Conservation (phyloP, 257 asterid species). For the Plantago ovata region DNA sequence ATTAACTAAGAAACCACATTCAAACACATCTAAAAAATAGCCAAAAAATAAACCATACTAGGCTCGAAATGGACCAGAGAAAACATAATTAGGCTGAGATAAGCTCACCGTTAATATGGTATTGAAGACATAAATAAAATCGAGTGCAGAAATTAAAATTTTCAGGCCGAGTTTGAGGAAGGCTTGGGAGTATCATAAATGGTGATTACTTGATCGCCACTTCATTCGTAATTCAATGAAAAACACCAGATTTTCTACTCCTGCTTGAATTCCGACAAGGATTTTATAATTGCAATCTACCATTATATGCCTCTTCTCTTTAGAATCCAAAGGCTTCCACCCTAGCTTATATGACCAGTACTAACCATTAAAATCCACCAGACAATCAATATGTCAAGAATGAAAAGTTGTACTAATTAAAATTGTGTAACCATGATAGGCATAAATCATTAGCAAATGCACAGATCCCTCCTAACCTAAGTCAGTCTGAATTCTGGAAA, state of each 20-base stretch:
- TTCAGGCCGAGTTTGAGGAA: background rate
- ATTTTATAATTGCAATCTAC: background rate
- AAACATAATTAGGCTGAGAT: no score
- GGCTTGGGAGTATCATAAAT: background rate
- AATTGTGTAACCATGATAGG: background rate
- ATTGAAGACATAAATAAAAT: no score
- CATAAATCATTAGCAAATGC: background rate
- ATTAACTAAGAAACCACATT: no score
- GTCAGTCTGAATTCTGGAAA: background rate
- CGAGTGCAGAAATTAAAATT: background rate
- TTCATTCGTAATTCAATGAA: background rate
- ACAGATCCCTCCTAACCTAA: slow-evolving; percentile 2
- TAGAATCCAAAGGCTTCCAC: no score
- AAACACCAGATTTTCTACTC: background rate
- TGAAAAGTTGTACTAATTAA: background rate
- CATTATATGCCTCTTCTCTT: no score
- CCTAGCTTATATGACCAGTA: background rate
- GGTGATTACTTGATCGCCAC: background rate
- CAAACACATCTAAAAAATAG: no score
- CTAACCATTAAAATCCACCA: background rate
- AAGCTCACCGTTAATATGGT: no score
- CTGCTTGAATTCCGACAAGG: background rate
- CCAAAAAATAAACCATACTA: no score
- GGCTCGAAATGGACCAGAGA: no score
- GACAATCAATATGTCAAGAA: background rate